Conservation (phyloP, 768 basidiomycete genomes). For the Guyanaporus albipodus region DNA sequence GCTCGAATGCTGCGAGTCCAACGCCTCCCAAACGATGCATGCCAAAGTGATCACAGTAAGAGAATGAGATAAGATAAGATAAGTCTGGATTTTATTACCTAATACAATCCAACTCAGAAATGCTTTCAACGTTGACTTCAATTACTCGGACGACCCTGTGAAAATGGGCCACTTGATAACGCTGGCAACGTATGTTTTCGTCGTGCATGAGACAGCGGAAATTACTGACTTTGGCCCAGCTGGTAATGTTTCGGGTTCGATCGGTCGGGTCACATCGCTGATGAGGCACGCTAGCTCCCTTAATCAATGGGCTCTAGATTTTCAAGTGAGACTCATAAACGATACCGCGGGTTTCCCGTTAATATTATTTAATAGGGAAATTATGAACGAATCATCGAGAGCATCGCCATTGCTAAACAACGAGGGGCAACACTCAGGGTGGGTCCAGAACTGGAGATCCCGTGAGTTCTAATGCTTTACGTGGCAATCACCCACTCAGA, state of each 20-base stretch:
- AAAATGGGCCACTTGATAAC: conserved; percentile 83
- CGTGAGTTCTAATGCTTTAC: conserved; percentile 43
- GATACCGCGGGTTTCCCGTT: neutral
- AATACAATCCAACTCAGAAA: no score
- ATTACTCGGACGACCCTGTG: no score
- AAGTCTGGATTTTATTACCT: no score
- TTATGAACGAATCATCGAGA: conserved; percentile 82
- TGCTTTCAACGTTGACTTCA: no score
- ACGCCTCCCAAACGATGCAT: conserved; percentile 80
- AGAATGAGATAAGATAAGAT: conserved; percentile 17
- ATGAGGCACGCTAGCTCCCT: conserved; percentile 63
- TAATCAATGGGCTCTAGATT: conserved; percentile 97
- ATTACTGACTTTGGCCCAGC: conserved; percentile 11
- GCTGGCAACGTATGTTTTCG: conserved; percentile 73
- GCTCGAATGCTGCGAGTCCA: conserved; percentile 84
- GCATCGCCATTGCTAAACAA: conserved; percentile 84
- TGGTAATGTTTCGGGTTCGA: conserved; percentile 18
- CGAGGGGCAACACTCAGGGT: conserved; percentile 88
- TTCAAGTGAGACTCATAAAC: conserved; percentile 57
- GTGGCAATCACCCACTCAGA: neutral
- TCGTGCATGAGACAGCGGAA: neutral
- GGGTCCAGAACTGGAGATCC: conserved; percentile 95
- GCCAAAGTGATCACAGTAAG: neutral
- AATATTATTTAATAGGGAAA: conserved; percentile 62
- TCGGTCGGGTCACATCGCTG: conserved; percentile 3